Conservation (phyloP, 257 asterid species). For the Przewalskia tangutica region DNA sequence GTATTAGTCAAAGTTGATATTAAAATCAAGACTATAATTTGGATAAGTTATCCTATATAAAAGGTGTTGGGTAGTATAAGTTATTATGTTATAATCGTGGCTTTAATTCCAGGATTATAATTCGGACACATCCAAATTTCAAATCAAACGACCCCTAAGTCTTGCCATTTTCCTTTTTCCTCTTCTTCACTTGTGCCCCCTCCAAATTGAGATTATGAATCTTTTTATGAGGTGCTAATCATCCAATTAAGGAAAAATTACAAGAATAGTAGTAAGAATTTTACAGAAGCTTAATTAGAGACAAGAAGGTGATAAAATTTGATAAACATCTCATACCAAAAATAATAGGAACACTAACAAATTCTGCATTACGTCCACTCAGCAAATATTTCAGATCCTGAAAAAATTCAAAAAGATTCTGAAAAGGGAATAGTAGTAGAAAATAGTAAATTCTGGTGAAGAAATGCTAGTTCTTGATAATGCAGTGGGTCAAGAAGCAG, state of each 20-base stretch:
- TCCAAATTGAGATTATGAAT: not conserved
- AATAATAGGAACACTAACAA: not conserved
- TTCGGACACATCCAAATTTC: not conserved
- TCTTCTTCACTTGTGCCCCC: not conserved
- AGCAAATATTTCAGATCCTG: not conserved
- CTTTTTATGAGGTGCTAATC: not conserved
- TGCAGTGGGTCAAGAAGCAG: not conserved
- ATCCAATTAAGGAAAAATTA: not conserved
- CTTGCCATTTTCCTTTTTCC: too few relatives aligned
- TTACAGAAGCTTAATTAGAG: not conserved
- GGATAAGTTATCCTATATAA: not conserved
- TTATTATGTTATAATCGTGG: not conserved
- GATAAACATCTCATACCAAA: not conserved
- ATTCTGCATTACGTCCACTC: not conserved
- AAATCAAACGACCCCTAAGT: not conserved
- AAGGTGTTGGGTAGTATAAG: not conserved
- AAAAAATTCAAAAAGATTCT: not conserved
- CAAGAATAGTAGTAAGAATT: not conserved
- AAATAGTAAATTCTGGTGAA: not conserved
- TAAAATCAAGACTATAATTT: not conserved
- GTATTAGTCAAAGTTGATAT: not conserved
- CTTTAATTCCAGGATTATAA: not conserved
- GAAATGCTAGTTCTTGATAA: not conserved
- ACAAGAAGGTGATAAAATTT: not conserved
- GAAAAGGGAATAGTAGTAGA: not conserved